Evolutionary conservation across 176 grass and related monocot genomes (phyloP).

Genomic region (Bothriochloa decipiens): DNA sequence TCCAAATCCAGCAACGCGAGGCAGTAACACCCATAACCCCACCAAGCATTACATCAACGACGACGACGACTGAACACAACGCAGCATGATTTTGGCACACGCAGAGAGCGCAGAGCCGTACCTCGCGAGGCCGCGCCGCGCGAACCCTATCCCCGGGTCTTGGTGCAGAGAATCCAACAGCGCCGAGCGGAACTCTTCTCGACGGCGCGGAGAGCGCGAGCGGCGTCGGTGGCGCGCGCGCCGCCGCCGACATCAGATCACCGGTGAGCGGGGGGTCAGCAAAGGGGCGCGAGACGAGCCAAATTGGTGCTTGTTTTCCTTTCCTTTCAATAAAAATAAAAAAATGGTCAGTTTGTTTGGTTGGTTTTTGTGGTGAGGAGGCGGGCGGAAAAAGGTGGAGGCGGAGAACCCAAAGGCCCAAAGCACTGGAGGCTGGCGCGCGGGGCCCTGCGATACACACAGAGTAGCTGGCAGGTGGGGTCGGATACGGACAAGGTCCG

Average conservation of each 20-base stretch:
- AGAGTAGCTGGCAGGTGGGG: neutral
- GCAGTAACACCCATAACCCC: neutral
- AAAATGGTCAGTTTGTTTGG: conserved; percentile 18
- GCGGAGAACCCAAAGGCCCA: conserved; percentile 56
- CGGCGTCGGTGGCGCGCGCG: conserved; percentile 11
- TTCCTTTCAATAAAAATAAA: neutral
- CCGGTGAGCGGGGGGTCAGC: conserved; percentile 7
- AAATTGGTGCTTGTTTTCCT: conserved; percentile 36
- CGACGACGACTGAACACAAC: neutral
- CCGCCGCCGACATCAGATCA: conserved; percentile 65
- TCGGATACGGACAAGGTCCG: too few species aligned
- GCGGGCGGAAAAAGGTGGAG: conserved; percentile 18
- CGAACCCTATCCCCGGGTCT: conserved; percentile 32
- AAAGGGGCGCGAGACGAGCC: neutral
- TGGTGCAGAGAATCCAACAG: neutral
- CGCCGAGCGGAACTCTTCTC: conserved; percentile 19
- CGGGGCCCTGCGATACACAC: neutral
- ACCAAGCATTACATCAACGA: neutral
- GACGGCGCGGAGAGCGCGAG: conserved; percentile 2
- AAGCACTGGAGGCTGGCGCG: conserved; percentile 39
- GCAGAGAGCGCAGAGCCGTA: conserved; percentile 21
- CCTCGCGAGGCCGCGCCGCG: conserved; percentile 22
- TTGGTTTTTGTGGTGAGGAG: neutral
- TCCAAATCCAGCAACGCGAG: neutral
- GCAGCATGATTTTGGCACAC: neutral